Evolutionary conservation across 2,329 filamentous ascomycete genomes (phyloP), one percentile per base, ranked within the genome.

Genomic region (Pseudogymnoascus sp.): DNA sequence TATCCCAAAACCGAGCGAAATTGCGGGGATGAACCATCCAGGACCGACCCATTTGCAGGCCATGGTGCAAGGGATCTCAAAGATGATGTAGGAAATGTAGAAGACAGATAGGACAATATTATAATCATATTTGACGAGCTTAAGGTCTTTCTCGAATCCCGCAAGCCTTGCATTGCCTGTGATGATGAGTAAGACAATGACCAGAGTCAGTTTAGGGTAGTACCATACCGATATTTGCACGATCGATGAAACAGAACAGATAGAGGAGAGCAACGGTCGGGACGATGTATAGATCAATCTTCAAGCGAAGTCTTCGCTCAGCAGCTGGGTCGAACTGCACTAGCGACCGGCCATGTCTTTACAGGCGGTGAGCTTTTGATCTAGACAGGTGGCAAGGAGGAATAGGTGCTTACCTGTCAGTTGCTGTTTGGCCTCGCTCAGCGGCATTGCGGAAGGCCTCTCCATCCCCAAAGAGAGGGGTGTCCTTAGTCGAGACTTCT

Each of bases 171-270:
- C 87, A 72, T 90, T 90, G n/a, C 87, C 85, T 87, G 59, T 25
- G 8, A 38, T 25, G n/a, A 46, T 34, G 3, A 25, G 42, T 46
- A 46, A 46, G 21, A 5, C 4, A 46, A 23, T n/a, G 42, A 6
- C 18, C 18, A 43, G 18, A 46, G 21, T 7, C 5, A 46, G 5
- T 7, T n/a, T 46, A 12, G 3, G 12, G 21, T 8, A 25, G 14
- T 6, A 46, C 42, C 23, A 25, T 70, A 86, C 87, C 88, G 38
- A 91, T 87, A 65, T 90, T 90, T 23, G 87, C 85, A n/a, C 88
- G 80, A 68, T 90, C 88, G 66, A 90, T 89, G 74, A 89, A 90
- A 75, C 87, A 89, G 69, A 90, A 89, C 0, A 90, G 79, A 68
- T 90, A 90, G 3, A 90, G 75, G 0, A 89, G 63, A 0, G 86